Evolutionary conservation across 768 basidiomycete species (phyloP), one percentile per base, ranked within the genome.

Genomic region (Suillus americanus): DNA sequence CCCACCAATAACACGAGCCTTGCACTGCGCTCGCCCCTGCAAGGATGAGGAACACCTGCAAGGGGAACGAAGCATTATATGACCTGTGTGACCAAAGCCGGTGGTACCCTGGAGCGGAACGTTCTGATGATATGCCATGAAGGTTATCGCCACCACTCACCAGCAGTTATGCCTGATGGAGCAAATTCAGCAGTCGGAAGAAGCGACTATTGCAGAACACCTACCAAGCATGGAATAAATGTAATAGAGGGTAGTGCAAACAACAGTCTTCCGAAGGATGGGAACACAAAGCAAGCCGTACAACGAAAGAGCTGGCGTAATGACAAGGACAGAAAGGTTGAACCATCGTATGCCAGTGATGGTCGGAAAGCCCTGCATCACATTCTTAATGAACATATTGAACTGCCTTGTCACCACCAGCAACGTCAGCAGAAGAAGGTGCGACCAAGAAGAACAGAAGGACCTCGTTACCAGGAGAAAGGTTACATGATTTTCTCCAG

Each of bases 1-100:
- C 86, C 92, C 92, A 95, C 91, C 92, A 95, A 73, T 85, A 87
- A 76, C 91, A 91, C 12, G 92, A 94, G 0, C 92, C 92, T 77
- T 95, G 89, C 6, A 93, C 91, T 5, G 92, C 91, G 71, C 92
- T 93, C 40, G 89, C 86, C 10, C 92, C 92, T 3, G 89, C 91
- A 54, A 86, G 79, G 6, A 92, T 82, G 43, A 94, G 82, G 72
- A 88, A 85, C 57, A 87, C 76, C 72, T 91, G 90, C 20, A 95
- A 83, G 30, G 87, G 84, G 20, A 80, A 74, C 45, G 87, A 86
- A 9, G 92, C 92, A 65, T 89, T 88, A 74, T 92, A 95, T 2
- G 91, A 87, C 60, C 92, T 84, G 74, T 95, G 92, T 4, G 92
- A 91, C 90, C 91, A 95, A 8, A 94, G 80, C 57, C 92, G 85